Evolutionary conservation across 2,329 filamentous ascomycete genomes (phyloP), one percentile per base, ranked within the genome.

Genomic region (Fusarium sp.): DNA sequence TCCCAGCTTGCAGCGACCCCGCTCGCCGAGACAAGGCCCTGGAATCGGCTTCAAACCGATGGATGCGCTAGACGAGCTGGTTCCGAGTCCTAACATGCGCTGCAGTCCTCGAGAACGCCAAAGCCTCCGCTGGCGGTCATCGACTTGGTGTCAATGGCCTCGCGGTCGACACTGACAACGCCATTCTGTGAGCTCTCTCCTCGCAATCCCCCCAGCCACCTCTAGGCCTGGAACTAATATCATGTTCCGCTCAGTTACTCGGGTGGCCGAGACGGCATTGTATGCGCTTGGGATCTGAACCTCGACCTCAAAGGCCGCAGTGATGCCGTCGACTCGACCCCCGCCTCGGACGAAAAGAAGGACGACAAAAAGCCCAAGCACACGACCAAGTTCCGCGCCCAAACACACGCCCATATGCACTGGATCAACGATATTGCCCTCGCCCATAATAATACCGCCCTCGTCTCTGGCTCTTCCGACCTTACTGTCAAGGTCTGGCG

Each of bases 371-470:
- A 83, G 75, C 79, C 85, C 36, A 85, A 84, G 69, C 80, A 86
- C 52, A 85, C 85, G 20, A 90, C 90, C 60, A 88, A 85, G 27
- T 91, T 92, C 80, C 89, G 90, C 69, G 83, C 88, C 47, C 90
- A 91, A 77, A 88, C 87, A 18, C 88, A 91, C 75, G 95, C 95
- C 10, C 95, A 98, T 82, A 98, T 95, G 60, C 95, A 97, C 83
- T 98, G 95, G 95, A 93, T 98, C 85, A 98, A 98, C 84, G 95
- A 98, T 82, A 94, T 98, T 73, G 90, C 92, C 25, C 89, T 98
- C 64, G 93, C 93, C 9, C 91, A 95, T 80, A 90, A 92, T 79
- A 94, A 95, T 79, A 88, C 91, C 20, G 93, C 94, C 25, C 88
- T 98, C 58, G 93, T 98, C 35, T 97, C 95, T 11, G 95, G 94